Conservation (phyloP, 495 filamentous ascomycete genomes). For the Patellaria atrata region DNA sequence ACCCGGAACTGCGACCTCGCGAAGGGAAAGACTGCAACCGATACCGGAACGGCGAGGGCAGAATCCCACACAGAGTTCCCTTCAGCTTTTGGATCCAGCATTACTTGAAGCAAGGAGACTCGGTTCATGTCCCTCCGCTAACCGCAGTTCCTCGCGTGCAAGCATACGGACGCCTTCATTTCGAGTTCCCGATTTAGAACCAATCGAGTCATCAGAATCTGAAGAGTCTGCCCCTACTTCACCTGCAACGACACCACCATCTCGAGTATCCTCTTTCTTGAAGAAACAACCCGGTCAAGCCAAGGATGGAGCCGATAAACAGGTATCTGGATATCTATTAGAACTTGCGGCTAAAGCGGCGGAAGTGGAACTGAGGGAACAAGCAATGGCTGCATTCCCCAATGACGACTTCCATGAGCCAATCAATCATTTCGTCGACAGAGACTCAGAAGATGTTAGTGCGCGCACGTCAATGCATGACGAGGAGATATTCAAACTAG, state of each 20-base stretch:
- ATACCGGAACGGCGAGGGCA: constrained; percentile 14
- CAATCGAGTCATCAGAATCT: constrained; percentile 42
- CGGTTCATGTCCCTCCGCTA: constrained; percentile 17
- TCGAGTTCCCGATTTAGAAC: constrained; percentile 38
- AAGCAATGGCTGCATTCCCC: constrained; percentile 54
- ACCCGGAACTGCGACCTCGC: constrained; percentile 12
- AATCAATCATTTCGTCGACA: constrained; percentile 46
- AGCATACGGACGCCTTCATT: constrained; percentile 40
- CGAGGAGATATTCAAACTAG: constrained; percentile 16
- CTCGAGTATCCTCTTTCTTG: constrained; percentile 33
- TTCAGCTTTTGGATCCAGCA: constrained; percentile 10
- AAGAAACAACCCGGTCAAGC: constrained; percentile 29
- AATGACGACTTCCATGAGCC: constrained; percentile 49
- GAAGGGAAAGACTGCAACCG: constrained; percentile 7
- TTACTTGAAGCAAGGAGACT: constrained; percentile 13
- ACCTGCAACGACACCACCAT: constrained; percentile 30
- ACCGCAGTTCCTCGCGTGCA: constrained; percentile 28
- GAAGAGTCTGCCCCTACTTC: constrained; percentile 34
- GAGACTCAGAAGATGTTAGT: constrained; percentile 25
- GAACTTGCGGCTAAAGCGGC: constrained; percentile 62
- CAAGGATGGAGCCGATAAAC: constrained; percentile 45
- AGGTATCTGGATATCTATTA: constrained; percentile 59
- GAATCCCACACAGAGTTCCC: constrained; percentile 5
- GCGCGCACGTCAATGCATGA: constrained; percentile 9
- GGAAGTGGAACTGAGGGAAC: constrained; percentile 55